phyloP scores from a whole-genome alignment of 139 green algal genomes.

The Closterium sp. region DNA sequence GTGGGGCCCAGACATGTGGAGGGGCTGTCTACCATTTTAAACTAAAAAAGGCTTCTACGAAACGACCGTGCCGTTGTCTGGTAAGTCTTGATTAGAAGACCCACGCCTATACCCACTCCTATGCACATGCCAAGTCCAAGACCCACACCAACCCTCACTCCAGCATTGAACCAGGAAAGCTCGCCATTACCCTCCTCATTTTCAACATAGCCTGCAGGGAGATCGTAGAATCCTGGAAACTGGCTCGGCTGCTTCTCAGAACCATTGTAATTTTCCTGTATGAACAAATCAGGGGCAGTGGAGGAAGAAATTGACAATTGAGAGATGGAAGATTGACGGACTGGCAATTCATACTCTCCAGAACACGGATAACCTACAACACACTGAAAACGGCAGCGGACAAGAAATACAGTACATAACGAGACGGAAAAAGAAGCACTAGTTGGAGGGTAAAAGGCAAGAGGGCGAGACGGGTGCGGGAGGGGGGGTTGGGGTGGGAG shows the following conservation, averaged over 20 bases:
- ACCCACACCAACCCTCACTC: conserved; percentile 38
- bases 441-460: no score
- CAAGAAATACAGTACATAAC: no score
- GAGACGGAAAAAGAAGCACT: no score
- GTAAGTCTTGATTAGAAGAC: conserved; percentile 31
- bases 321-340: neutral
- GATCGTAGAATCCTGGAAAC: conserved; percentile 2
- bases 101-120: conserved; percentile 37
- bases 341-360: neutral
- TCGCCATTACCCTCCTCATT: conserved; percentile 2
- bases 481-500: neutral
- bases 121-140: conserved; percentile 45
- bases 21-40: neutral
- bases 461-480: no score
- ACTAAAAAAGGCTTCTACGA: conserved; percentile 4
- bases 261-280: neutral
- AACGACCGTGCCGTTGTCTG: conserved; percentile 17
- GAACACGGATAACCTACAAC: neutral
- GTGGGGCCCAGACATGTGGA: no score
- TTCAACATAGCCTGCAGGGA: neutral
- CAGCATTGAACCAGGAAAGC: conserved; percentile 46
- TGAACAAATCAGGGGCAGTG: neutral
- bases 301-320: neutral
- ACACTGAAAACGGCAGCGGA: no score
- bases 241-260: neutral